Evolutionary conservation across 2,329 filamentous ascomycete species (phyloP), one percentile per base, ranked within the genome.

Genomic region (Herpotrichia juniperi): DNA sequence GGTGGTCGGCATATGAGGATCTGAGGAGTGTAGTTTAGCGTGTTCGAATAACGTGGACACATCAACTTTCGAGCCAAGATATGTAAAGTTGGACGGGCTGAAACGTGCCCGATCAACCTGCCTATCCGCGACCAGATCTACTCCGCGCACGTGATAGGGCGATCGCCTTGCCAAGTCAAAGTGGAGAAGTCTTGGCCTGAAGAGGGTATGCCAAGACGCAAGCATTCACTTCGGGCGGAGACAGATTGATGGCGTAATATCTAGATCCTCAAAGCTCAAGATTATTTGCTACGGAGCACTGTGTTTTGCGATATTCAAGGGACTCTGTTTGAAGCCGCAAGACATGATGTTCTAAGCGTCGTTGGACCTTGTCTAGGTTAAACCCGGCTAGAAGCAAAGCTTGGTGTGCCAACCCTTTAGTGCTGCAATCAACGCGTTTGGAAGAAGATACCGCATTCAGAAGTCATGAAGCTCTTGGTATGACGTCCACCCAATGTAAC

Each of bases 331-430:
- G 21, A 43, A 21, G 21, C 11, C 22, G 10, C 16, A 16, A 11
- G 2, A n/a, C 22, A 51, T 8, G 24, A 19, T 5, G n/a, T n/a
- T 34, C 30, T 46, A 32, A 31, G 28, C 9, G n/a, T 31, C 24
- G 42, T 53, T 39, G 42, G 34, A 9, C 31, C 47, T 31, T 14
- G 48, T 32, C 39, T 53, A 39, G 51, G 50, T 44, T 48, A 48
- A 50, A 42, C 53, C 57, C 53, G 61, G 60, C 64, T 56, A 64
- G 53, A 60, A n/a, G 56, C 56, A 56, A 59, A 52, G 59, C 59
- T 59, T 67, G 61, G 58, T 57, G 58, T 69, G 63, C 68, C 69
- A 72, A 72, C 57, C 64, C 68, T 68, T 66, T 72, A 72, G 69
- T 67, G 69, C 68, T 50, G 59, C 53, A 37, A 67, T 68, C 63